Evolutionary conservation across 2,329 filamentous ascomycete genomes (phyloP), one percentile per base, ranked within the genome.

Genomic region (Botrytis tulipae): DNA sequence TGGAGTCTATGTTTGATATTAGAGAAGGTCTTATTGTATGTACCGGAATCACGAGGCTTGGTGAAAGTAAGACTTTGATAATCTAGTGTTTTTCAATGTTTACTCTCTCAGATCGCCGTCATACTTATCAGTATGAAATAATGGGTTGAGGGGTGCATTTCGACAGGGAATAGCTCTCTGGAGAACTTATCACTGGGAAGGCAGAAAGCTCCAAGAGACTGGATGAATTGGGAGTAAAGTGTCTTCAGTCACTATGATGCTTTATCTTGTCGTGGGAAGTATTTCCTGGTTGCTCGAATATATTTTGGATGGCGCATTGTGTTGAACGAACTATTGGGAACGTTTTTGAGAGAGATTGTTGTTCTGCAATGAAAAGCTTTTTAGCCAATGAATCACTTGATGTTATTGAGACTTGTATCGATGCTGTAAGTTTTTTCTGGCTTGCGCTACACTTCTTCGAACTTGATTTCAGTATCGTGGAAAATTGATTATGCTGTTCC

Each of bases 301-400:
- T 0, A 18, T 29, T 54, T 18, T 0, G 4, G 8, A 18, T 18
- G 0, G 25, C 51, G 8, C 14, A 29, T 16, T 3, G 2, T 8
- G 3, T 14, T 54, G 9, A 54, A 9, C 14, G 12, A 54, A 54
- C 5, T 29, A 1, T 54, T n/a, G n/a, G 3, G 3, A 0, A 54
- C 4, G 8, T 29, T 29, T 29, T 29, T 5, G 14, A 8, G 25
- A 8, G 0, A 4, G 0, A 8, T 0, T 0, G n/a, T 18, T 57
- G 51, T 18, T 18, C 7, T 3, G 51, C 14, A 0, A 57, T 57
- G 3, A 4, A 18, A 57, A 4, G 51, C 8, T 32, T 3, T 18
- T 9, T 6, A 9, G 6, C 51, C n/a, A 57, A 2, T 4, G 0
- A 57, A 57, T 18, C 3, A 29, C n/a, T 18, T 1, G 7, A 57